Base-by-base conservation (phyloP, 179 eudicot genomes). In the Beta lomatogona region DNA sequence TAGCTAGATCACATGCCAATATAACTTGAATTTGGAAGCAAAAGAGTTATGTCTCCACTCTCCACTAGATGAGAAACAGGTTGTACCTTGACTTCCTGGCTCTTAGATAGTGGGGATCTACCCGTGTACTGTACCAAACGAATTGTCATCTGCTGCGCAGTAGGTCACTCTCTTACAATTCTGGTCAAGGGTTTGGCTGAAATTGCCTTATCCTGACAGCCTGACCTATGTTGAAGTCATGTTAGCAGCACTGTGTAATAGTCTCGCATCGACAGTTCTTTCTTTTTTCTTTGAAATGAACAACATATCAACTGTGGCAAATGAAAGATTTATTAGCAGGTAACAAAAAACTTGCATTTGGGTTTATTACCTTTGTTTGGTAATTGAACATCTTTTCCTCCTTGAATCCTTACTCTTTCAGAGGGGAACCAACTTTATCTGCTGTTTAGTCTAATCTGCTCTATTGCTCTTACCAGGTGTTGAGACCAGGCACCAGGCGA, bases 401-500 rank as follows among this genome's bases (percentile, higher is more conserved):
- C n/a, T 36, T 36, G 41, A 45, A 18, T 70, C 8, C 7, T 3
- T 9, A 18, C 1, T 70, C 55, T 31, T 36, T 67, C 16, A 14
- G 48, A 13, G 44, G 6, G 16, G n/a, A 45, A 8, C 28, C 25
- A 60, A 9, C 52, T 48, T 9, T 1, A 57, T 54, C 46, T 73
- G 53, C 22, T 6, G 48, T 14, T 54, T 5, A 52, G 45, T 25
- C 7, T 3, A 3, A 4, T 59, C 19, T 77, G 44, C 52, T 45
- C 31, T 57, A 73, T 54, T 82, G 78, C 44, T 82, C 58, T 85
- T 36, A 79, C 77, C 87, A 90, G 95, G 93, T 91, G 60, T 77
- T 90, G 81, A 87, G 89, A 80, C 95, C 93, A 5, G 87, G 90
- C 36, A 91, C 93, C 15, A 85, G 86, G 79, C 79, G 77, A 21